Conservation (phyloP, 2,329 filamentous ascomycete genomes). For the Chaetomiaceae sp. region DNA sequence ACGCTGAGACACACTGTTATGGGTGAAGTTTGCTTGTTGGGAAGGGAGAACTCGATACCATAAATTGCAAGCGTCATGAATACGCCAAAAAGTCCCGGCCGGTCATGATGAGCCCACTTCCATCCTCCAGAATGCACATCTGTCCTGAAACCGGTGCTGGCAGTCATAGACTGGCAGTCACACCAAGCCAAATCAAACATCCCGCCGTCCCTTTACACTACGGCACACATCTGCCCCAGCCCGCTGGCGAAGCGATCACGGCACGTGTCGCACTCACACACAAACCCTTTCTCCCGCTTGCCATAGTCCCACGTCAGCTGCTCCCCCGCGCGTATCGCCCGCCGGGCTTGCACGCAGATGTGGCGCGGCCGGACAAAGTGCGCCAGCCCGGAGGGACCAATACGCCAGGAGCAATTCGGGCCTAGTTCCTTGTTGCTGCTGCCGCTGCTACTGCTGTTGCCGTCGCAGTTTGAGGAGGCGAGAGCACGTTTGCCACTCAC, state of each 20-base stretch:
- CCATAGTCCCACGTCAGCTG: conserved; percentile 36
- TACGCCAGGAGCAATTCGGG: conserved; percentile 25
- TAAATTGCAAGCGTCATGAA: background rate
- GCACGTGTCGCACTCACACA: conserved; percentile 24
- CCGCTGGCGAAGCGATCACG: background rate
- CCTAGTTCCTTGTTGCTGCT: conserved; percentile 5
- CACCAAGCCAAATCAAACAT: no score
- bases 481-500: background rate
- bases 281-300: conserved; percentile 24
- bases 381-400: conserved; percentile 18
- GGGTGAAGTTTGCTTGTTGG: background rate
- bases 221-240: conserved; percentile 3
- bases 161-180: no score
- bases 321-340: conserved; percentile 27
- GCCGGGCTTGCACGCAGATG: conserved; percentile 22
- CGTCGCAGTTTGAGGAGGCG: background rate
- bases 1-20: background rate
- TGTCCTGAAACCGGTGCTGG: no score
- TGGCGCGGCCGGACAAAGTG: conserved; percentile 19
- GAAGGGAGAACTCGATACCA: background rate
- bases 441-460: no score
- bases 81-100: no score
- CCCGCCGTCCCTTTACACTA: conserved; percentile 9
- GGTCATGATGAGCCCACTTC: no score
- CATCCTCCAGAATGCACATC: no score